phyloP scores from a whole-genome alignment of 495 filamentous ascomycete genomes.

The Articulospora tetracladia region DNA sequence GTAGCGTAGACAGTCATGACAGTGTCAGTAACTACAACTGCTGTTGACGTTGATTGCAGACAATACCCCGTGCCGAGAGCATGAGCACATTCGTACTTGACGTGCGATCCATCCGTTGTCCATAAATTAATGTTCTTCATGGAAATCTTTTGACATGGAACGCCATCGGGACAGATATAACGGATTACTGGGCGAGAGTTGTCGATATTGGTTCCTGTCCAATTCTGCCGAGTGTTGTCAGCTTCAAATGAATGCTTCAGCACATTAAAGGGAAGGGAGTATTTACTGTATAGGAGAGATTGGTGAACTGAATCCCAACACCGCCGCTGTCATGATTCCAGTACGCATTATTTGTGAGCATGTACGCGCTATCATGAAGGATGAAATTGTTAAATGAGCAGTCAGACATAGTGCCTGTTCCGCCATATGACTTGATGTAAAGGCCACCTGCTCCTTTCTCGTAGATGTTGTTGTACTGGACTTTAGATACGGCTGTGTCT shows the following conservation, averaged over 20 bases:
- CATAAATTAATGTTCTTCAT: too few species aligned
- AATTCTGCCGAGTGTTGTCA: neutral
- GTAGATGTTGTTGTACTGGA: slow-evolving; percentile 6
- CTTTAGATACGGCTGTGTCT: slow-evolving; percentile 15
- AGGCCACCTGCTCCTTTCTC: slow-evolving; percentile 53
- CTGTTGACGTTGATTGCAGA: too few species aligned
- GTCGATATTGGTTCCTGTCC: neutral
- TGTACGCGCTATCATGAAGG: neutral
- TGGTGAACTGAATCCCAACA: neutral
- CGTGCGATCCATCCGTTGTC: too few species aligned
- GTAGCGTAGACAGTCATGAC: too few species aligned
- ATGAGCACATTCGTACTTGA: too few species aligned
- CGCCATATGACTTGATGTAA: slow-evolving; percentile 2
- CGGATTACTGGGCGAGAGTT: too few species aligned
- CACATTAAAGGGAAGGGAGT: neutral
- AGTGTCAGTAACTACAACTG: too few species aligned
- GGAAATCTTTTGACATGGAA: too few species aligned
- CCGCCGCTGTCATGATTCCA: neutral
- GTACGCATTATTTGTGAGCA: neutral
- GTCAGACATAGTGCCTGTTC: neutral
- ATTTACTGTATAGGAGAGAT: neutral
- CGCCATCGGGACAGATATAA: too few species aligned
- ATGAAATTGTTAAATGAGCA: neutral
- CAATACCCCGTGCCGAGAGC: too few species aligned
- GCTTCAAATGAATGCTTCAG: neutral